Conservation (phyloP, 306 rosid genomes). For the Quercus parvula region DNA sequence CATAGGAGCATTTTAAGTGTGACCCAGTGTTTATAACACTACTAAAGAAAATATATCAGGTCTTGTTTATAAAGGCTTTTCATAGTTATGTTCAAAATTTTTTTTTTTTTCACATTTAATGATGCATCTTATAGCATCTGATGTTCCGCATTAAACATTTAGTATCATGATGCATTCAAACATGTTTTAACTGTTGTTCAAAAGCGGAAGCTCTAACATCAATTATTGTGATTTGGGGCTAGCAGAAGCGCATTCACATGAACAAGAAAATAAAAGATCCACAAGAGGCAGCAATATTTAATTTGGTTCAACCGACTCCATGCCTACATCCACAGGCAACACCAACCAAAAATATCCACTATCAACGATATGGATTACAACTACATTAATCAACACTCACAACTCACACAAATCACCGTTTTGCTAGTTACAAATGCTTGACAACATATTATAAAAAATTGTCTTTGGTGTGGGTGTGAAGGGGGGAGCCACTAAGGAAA, state of each 20-base stretch:
- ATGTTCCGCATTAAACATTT: neutral
- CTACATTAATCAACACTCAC: fast-evolving
- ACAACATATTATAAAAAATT: neutral
- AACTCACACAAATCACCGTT: no score
- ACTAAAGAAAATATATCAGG: neutral
- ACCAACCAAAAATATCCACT: no score
- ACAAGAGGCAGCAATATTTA: no score
- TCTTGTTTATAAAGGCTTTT: neutral
- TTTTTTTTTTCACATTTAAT: neutral
- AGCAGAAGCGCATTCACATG: no score
- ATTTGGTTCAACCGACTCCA: no score
- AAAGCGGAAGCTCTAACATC: no score
- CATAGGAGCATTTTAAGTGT: neutral
- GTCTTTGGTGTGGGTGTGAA: neutral
- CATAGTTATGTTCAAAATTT: neutral
- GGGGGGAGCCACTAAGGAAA: neutral
- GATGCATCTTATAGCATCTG: neutral
- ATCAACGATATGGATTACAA: no score
- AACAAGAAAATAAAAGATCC: no score
- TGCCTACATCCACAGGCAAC: no score
- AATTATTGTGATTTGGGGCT: no score
- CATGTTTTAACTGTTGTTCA: neutral
- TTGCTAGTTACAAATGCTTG: neutral
- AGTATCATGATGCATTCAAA: neutral
- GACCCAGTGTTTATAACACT: neutral